Percentiles rank a stretch among this genome's conserved stretches.
Evolutionary conservation across 2,329 filamentous ascomycete species (phyloP).

Genomic region (Curvularia spicifera): DNA sequence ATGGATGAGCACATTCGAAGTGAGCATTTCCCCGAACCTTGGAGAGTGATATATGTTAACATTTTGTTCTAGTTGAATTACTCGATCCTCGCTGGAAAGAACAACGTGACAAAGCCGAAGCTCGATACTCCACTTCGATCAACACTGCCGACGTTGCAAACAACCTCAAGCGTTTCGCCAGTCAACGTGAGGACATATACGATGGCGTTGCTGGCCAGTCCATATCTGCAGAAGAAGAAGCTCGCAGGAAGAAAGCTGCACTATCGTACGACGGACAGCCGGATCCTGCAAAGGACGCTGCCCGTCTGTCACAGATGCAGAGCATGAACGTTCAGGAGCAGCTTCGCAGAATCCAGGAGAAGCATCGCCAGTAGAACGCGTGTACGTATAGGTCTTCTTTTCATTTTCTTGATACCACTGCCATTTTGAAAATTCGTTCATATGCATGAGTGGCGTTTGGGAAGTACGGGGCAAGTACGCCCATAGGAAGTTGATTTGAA

Average conservation of each 20-base stretch:
- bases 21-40: conserved; percentile 50
- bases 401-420: conserved; percentile 4
- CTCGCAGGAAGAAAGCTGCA: conserved; percentile 77
- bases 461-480: conserved; percentile 6
- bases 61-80: conserved; percentile 70
- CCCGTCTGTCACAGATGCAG: conserved; percentile 60
- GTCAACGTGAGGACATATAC: conserved; percentile 86
- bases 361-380: conserved; percentile 42
- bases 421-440: conserved; percentile 4
- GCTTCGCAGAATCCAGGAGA: conserved; percentile 72
- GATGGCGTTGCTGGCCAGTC: conserved; percentile 73
- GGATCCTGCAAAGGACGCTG: conserved; percentile 63
- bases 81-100: conserved; percentile 96
- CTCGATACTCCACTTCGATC: conserved; percentile 84
- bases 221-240: conserved; percentile 74
- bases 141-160: conserved; percentile 87
- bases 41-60: conserved; percentile 45
- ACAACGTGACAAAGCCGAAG: conserved; percentile 87
- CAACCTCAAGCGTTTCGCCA: conserved; percentile 93
- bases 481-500: conserved; percentile 1
- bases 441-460: conserved; percentile 20
- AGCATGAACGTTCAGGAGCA: conserved; percentile 79
- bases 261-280: conserved; percentile 69
- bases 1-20: conserved; percentile 91
- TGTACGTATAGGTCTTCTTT: conserved; percentile 5